Evolutionary conservation across 768 basidiomycete species (phyloP).

Genomic region (Suillus spraguei): DNA sequence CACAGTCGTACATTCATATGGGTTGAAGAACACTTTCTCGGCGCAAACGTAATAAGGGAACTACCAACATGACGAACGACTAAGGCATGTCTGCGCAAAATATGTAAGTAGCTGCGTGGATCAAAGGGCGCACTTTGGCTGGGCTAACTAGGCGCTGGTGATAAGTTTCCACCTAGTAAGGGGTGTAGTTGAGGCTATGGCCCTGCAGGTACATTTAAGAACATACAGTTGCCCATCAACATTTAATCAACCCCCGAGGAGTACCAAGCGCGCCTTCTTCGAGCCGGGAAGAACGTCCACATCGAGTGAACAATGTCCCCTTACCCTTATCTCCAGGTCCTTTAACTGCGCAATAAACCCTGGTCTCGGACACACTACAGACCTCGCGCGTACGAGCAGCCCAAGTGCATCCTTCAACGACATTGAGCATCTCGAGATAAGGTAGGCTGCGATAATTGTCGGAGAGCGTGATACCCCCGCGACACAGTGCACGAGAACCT

Average conservation of each 20-base stretch:
- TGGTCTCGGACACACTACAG: constrained; percentile 41
- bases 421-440: constrained; percentile 41
- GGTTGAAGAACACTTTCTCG: background rate
- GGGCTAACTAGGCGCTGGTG: background rate
- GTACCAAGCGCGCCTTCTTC: constrained; percentile 3
- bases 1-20: background rate
- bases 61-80: background rate
- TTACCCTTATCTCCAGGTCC: constrained; percentile 15
- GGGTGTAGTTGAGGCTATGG: background rate
- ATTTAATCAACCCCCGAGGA: background rate
- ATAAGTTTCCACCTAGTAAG: background rate
- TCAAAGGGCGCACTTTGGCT: background rate
- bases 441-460: constrained; percentile 42
- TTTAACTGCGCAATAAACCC: constrained; percentile 48
- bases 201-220: background rate
- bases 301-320: constrained; percentile 32
- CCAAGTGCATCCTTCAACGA: constrained; percentile 40
- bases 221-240: background rate
- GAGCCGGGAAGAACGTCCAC: constrained; percentile 37
- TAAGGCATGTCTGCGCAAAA: background rate
- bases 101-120: background rate
- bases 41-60: background rate
- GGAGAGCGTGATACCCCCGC: constrained; percentile 51
- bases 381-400: constrained; percentile 36
- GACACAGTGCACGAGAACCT: constrained; percentile 46